Conservation (phyloP, 352 stramenopile genomes). For the Phytophthora pisi region DNA sequence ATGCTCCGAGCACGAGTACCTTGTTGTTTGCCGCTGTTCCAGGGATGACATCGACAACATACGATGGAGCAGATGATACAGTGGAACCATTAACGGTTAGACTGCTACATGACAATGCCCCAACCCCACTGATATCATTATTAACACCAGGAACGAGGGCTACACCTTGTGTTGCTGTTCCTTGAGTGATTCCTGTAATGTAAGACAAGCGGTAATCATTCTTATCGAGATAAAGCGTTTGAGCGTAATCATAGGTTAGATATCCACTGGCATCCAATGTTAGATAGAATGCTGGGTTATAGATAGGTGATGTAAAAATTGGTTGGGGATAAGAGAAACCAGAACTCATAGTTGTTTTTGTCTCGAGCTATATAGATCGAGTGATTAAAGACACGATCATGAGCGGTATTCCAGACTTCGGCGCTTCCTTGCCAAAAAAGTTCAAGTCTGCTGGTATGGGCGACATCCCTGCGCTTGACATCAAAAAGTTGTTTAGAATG, state of each 20-base stretch:
- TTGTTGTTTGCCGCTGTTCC: not conserved
- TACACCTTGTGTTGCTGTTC: not conserved
- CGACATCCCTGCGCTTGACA: too few relatives aligned
- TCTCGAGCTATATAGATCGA: not conserved
- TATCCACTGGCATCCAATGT: not conserved
- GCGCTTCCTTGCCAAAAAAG: not conserved
- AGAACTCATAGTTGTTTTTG: not conserved
- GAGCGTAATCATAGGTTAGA: not conserved
- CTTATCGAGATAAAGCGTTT: not conserved
- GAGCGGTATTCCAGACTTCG: not conserved
- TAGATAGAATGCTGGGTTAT: not conserved
- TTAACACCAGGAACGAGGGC: not conserved
- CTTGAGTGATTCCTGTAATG: not conserved
- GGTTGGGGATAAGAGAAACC: not conserved
- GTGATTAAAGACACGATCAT: slow-evolving; percentile 4
- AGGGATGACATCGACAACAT: not conserved
- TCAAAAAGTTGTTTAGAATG: too few relatives aligned
- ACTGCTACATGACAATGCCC: not conserved
- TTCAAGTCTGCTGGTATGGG: not conserved
- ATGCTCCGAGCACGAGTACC: not conserved
- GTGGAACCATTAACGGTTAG: not conserved
- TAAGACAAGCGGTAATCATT: not conserved
- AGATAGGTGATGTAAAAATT: not conserved
- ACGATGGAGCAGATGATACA: not conserved
- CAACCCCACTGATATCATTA: not conserved